Base-by-base conservation (phyloP, 352 stramenopile genomes). In the Pythium scleroteichum region DNA sequence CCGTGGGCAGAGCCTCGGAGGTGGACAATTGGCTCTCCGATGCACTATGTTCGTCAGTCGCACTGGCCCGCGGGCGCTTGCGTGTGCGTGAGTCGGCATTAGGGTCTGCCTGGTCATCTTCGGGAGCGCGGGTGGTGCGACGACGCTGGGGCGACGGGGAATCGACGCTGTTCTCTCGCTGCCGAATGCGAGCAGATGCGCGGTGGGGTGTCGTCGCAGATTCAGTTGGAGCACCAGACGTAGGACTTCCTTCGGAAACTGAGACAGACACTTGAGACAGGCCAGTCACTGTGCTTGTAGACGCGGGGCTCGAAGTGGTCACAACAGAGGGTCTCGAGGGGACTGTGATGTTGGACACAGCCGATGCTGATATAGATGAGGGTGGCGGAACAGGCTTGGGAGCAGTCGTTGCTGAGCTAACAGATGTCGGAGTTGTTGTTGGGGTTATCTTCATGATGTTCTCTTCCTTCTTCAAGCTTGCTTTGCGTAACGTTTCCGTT, bases 401-500 rank as follows among this genome's bases (percentile, higher is more conserved):
- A 35, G 29, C 29, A 10, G 29, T 35, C 10, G 29, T 35, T 35
- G 29, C 5, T 10, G 29, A 35, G 29, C 5, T n/a, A 3, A 54
- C 13, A 6, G 20, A 16, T 3, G 38, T 45, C 1, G 52, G 46
- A 22, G 59, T 59, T 14, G 52, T 35, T 38, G 53, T 74, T 42
- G 35, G 52, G 56, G 47, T 66, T 42, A 72, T 78, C 55, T 79
- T 78, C 66, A 88, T 53, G 40, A 91, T 53, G 7, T 62, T 66
- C 6, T 72, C 72, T 47, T 92, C 83, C 46, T 88, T 87, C 70
- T 87, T 85, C 13, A 83, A 44, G 44, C 81, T 90, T 17, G 78
- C 76, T 57, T 90, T 87, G 0, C 79, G 75, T 20, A 92, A 51
- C 19, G 83, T 91, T 53, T 90, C 83, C 0, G 81, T 90, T 19